Evolutionary conservation across 1,139 yeast species (phyloP), one percentile per base, ranked within the genome.

Genomic region (Blastobotrys serpentis): DNA sequence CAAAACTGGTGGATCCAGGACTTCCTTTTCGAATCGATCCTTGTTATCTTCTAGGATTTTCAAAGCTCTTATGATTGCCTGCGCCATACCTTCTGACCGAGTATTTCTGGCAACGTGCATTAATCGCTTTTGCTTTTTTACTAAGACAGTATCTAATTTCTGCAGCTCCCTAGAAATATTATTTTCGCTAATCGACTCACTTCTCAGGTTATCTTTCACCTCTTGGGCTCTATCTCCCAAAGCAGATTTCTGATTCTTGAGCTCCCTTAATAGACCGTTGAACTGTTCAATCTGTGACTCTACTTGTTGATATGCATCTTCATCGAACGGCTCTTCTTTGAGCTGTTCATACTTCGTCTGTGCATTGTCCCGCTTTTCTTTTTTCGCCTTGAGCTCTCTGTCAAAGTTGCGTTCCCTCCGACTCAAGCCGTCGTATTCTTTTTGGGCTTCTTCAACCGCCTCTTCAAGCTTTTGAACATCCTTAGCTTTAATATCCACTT

Each of bases 1-100:
- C 34, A 88, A 71, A n/a, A 82, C 70, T 0, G 97, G 94, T 1
- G 96, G 94, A 59, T 85, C 95, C 54, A 72, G 78, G 48, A 85
- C 80, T 7, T 63, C 63, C 0, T 68, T 68, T 36, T 67, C 61
- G 44, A 77, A 70, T 13, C 70, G 64, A 10, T 59, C 66, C 21
- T 64, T 58, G 36, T 71, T 61, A 7, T 59, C 51, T 47, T 76
- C 63, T 21, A 80, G 59, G 49, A 70, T 61, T 32, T 57, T 53
- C 4, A 77, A 72, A 0, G 82, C 81, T 10, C 60, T 56, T 10
- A 60, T 56, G 1, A 69, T 46, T 33, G 55, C 18, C 56, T 52
- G 10, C 44, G 53, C 26, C 51, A 48, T 10, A 59, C 56, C 17
- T 54, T 53, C 13, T 44, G 40, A 10, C 32, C 25, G 5, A 4